Conservation (phyloP, 768 basidiomycete species). For the Calocera viscosa region DNA sequence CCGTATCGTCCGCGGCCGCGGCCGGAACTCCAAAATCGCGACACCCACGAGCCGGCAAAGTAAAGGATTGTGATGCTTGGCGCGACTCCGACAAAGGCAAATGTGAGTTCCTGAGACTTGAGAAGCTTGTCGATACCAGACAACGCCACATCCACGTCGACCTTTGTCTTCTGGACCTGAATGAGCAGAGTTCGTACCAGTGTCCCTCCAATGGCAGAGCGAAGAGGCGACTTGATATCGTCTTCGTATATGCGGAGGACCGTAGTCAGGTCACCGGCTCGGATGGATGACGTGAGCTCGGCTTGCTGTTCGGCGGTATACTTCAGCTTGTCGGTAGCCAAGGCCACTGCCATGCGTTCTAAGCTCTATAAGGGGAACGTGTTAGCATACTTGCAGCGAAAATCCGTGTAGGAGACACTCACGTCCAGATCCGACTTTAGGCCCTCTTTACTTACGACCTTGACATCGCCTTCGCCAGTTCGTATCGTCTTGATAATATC, state of each 20-base stretch:
- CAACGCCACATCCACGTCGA: constrained; percentile 83
- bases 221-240: constrained; percentile 78
- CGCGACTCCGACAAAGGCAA: constrained; percentile 92
- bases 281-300: constrained; percentile 50
- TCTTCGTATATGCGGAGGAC: constrained; percentile 81
- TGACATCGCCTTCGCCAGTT: constrained; percentile 54
- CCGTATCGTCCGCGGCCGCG: constrained; percentile 44
- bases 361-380: constrained; percentile 45
- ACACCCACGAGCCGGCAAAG: constrained; percentile 42
- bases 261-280: constrained; percentile 71
- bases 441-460: constrained; percentile 65
- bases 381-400: not conserved
- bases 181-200: constrained; percentile 76
- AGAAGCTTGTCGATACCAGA: constrained; percentile 86
- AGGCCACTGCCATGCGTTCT: constrained; percentile 79
- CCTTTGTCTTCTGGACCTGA: constrained; percentile 93
- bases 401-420: constrained; percentile 19
- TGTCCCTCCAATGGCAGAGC: constrained; percentile 65
- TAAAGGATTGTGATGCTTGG: constrained; percentile 77
- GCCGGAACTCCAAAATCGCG: constrained; percentile 39
- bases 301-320: constrained; percentile 54
- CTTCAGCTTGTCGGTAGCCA: constrained; percentile 68
- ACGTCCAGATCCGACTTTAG: constrained; percentile 78
- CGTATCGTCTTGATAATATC: constrained; percentile 74
- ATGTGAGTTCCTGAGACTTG: constrained; percentile 87